A percentile compares a stretch with the other conserved stretches of the same genome.
These are phyloP conservation scores for Amanita thiersii DNA, from an alignment of 768 basidiomycete species.

Conservation along the genomic window DNA sequence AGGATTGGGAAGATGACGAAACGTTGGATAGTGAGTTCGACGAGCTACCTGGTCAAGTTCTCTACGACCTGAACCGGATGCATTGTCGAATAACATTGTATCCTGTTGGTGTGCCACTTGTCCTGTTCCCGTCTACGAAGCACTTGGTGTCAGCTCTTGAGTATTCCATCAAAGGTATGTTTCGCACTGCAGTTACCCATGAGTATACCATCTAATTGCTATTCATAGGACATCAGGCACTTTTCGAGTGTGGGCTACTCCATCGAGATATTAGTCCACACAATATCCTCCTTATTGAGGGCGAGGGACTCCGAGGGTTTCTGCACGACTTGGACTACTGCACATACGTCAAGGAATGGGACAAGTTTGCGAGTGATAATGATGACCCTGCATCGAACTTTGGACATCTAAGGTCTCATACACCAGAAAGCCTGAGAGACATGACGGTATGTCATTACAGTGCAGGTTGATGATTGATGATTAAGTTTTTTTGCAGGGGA, in stretches of 20 bases:
- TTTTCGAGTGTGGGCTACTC: background rate
- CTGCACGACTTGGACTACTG: constrained; percentile 6
- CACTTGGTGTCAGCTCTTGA: background rate
- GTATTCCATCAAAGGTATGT: background rate
- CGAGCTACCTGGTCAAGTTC: background rate
- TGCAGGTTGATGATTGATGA: no score
- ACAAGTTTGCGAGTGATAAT: background rate
- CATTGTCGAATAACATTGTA: background rate
- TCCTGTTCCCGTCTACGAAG: background rate
- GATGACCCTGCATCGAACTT: no score
- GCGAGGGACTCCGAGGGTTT: background rate
- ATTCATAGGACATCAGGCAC: background rate
- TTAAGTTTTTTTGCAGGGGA: no score
- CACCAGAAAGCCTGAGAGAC: no score
- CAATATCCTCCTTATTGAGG: background rate
- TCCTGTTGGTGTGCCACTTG: background rate
- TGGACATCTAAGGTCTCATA: no score
- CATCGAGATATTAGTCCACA: constrained; percentile 4
- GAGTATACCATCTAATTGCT: background rate
- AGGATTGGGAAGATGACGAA: no score
- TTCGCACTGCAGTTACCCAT: background rate
- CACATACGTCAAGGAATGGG: background rate
- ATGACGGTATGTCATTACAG: no score
- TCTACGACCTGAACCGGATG: background rate
- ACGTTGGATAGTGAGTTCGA: no score